Evolutionary conservation across 1,284 basidiomycete genomes (phyloP), one percentile per base, ranked within the genome.

Genomic region (Cronartium quercuum): DNA sequence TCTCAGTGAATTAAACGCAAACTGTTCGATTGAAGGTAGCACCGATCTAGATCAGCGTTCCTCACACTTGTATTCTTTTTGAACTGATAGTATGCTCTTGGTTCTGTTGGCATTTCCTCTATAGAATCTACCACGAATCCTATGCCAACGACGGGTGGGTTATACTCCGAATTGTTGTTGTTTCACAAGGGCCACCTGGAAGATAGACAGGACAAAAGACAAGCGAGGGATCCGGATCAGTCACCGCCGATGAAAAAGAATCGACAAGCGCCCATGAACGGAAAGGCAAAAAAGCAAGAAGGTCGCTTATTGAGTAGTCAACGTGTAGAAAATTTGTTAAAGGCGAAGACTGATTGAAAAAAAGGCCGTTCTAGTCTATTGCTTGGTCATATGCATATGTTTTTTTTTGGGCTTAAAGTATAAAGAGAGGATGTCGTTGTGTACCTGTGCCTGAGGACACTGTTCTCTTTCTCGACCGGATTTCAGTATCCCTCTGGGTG

Each of bases 161-260:
- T 74, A 3, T 74, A 74, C 57, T 63, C 63, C 10, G 71, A 74
- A 34, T 58, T 74, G 13, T 41, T 74, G 9, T 57, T 74, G 7
- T 74, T 74, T 58, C 42, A 47, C 7, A 74, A 74, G 40, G 71
- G 64, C 41, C 67, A 40, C 3, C 38, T 24, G 29, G 15, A 42
- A 15, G 15, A 61, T 13, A 9, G 58, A n/a, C 42, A 68, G 13
- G 57, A 47, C 3, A 10, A 37, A 18, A 29, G 29, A 29, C 15
- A 38, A 12, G 35, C 35, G n/a, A 6, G 47, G 7, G 35, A 42
- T 60, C 24, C 60, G 9, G n/a, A 35, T 62, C 9, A 15, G 24
- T 18, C 38, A n/a, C 29, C 37, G 34, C 29, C 10, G 6, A 15
- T 35, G 40, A 24, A 37, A 10, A 58, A 41, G 15, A 37, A 38